Conservation (phyloP, 2,329 filamentous ascomycete genomes). For the Leptosphaerulina australis region DNA sequence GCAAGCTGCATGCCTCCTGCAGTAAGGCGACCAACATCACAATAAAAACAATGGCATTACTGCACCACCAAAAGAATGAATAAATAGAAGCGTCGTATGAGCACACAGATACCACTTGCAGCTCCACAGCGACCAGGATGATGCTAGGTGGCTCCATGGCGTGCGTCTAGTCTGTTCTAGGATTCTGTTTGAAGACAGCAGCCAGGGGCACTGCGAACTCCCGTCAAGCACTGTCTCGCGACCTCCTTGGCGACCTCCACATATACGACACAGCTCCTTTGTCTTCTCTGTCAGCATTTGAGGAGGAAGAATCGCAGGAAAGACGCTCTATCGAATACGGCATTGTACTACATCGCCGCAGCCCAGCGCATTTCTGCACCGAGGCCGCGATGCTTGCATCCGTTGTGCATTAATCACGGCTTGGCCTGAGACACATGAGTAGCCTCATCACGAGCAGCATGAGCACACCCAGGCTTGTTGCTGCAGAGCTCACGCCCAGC, state of each 20-base stretch:
- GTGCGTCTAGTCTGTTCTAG: constrained; percentile 1
- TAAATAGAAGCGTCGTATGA: neutral
- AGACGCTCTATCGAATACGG: neutral
- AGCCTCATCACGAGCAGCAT: constrained; percentile 26
- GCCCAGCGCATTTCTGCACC: constrained; percentile 35
- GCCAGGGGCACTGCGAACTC: neutral
- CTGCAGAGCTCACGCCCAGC: constrained; percentile 18
- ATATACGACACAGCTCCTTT: constrained; percentile 4
- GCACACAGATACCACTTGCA: neutral
- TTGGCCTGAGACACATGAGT: constrained; percentile 40
- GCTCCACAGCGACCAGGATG: neutral
- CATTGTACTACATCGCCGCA: constrained; percentile 8
- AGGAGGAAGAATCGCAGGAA: constrained; percentile 4
- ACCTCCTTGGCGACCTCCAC: constrained; percentile 9
- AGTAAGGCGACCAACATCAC: constrained; percentile 1
- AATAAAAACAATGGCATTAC: neutral
- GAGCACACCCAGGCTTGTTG: constrained; percentile 30
- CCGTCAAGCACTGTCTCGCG: constrained; percentile 3
- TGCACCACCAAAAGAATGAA: neutral
- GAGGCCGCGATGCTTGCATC: constrained; percentile 37
- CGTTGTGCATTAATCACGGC: constrained; percentile 30
- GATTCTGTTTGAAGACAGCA: constrained; percentile 2
- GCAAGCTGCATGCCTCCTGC: neutral
- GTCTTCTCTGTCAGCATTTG: neutral
- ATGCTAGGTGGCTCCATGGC: neutral